Base-by-base conservation (phyloP, 768 basidiomycete species). In the Russula griseocarnosa region DNA sequence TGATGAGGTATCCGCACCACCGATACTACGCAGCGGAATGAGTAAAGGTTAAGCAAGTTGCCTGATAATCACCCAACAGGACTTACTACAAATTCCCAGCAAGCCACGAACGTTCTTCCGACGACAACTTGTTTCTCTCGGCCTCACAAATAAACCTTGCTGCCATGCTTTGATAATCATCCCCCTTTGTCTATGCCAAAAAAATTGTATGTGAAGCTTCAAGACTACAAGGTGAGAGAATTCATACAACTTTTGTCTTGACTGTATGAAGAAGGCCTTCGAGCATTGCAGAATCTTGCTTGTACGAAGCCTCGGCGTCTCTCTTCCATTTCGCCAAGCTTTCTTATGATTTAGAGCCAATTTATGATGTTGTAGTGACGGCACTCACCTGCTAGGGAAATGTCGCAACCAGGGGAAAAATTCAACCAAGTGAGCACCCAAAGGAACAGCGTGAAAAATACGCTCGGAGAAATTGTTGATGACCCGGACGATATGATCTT, bases 51-150 rank as follows among this genome's bases (percentile, higher is more conserved):
- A 9, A 9, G 50, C 30, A 0, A 51, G 5, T 18, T 5, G 18
- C 13, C 18, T 4, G 5, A 7, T 20, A 5, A 9, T 1, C 16
- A 3, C 20, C 50, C 8, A 28, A 51, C 50, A 18, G 50, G 5
- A 30, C 50, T 42, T 47, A 66, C 65, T 58, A 63, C 61, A 58
- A 22, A 26, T 26, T 58, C 1, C 53, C 65, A 5, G 61, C 51
- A 1, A 58, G 50, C 65, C 65, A 66, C 4, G 56, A 53, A n/a
- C 40, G 32, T 42, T 66, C 65, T n/a, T 20, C 34, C 6, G 20
- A 7, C 2, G 65, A 66, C 3, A 65, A 32, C 24, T 57, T 28
- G 42, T 53, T 20, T 36, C n/a, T 30, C 3, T 58, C 55, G 1
- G 20, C 44, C 5, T 44, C 32, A 40, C 30, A 40, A 34, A 66